Percentiles rank a stretch among this genome's conserved stretches.
Evolutionary conservation across 441 rosid species (phyloP).

Genomic region (Oxalis stricta): DNA sequence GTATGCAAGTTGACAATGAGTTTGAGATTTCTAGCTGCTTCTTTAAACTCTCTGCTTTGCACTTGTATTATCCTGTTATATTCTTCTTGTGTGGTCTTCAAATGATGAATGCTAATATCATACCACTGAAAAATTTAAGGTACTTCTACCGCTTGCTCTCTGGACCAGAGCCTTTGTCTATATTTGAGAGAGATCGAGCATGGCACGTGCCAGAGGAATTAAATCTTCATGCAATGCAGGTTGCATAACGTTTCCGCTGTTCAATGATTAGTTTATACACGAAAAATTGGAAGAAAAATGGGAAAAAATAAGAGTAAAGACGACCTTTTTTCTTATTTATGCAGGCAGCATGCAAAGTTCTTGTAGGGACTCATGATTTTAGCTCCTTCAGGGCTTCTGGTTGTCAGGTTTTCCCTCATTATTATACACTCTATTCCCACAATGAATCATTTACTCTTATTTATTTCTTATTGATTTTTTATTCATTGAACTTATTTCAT

Average conservation of each 20-base stretch:
- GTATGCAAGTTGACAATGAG: too few relatives aligned
- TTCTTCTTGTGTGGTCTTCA: neutral
- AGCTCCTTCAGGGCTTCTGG: constrained; percentile 93
- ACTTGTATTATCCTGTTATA: neutral
- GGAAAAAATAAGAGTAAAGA: too few relatives aligned
- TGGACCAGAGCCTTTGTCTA: constrained; percentile 63
- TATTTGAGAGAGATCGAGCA: constrained; percentile 64
- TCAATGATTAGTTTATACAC: neutral
- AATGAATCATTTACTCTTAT: neutral
- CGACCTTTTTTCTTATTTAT: constrained; percentile 10
- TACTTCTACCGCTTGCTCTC: constrained; percentile 73
- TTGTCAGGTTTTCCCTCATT: constrained; percentile 59
- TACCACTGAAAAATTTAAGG: constrained; percentile 24
- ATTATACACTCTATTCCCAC: too few relatives aligned
- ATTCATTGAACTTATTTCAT: neutral
- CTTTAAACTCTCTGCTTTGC: neutral
- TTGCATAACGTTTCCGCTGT: constrained; percentile 10
- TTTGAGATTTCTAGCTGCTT: neutral
- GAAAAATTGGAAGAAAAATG: neutral
- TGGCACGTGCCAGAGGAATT: constrained; percentile 77
- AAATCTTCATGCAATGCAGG: constrained; percentile 72
- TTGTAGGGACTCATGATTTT: constrained; percentile 79
- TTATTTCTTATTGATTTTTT: neutral
- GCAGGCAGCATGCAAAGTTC: constrained; percentile 92
- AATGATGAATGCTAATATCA: neutral